phyloP scores from a whole-genome alignment of 1,139 yeast genomes.

The Yamadazyma kanchanaburiensis region DNA sequence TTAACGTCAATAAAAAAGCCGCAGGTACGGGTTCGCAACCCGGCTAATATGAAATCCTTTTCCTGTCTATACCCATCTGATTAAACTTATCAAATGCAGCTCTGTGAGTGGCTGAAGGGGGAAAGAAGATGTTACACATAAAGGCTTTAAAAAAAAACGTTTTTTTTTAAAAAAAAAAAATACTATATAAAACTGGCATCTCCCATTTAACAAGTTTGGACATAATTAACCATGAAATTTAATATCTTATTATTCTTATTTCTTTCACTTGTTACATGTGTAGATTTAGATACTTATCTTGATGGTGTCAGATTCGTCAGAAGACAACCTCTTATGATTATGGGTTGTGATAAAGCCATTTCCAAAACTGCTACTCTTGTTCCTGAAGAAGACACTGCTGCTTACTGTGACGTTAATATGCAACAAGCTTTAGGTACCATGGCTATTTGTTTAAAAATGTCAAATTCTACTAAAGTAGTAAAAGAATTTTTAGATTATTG shows the following conservation, averaged over 20 bases:
- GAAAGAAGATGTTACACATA: not conserved
- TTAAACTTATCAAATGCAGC: slow-evolving; percentile 1
- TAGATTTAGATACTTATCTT: slow-evolving; percentile 4
- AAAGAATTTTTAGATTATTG: slow-evolving; percentile 21
- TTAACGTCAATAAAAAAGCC: too few relatives aligned
- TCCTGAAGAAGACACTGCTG: slow-evolving; percentile 20
- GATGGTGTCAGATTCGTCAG: slow-evolving; percentile 5
- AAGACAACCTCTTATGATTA: slow-evolving; percentile 15
- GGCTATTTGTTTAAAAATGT: slow-evolving; percentile 30
- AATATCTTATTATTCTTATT: not conserved
- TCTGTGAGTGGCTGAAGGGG: slow-evolving; percentile 2
- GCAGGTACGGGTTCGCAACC: too few relatives aligned
- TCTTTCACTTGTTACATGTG: not conserved
- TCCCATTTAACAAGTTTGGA: too few relatives aligned
- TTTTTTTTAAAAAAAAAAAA: too few relatives aligned
- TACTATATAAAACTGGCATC: too few relatives aligned
- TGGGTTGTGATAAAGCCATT: slow-evolving; percentile 27
- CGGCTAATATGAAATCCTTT: too few relatives aligned
- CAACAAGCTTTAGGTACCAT: slow-evolving; percentile 40
- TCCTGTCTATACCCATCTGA: too few relatives aligned
- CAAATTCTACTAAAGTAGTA: slow-evolving; percentile 23
- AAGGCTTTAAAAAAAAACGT: not conserved
- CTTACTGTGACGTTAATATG: slow-evolving; percentile 27
- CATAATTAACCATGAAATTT: too few relatives aligned
- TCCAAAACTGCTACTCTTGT: slow-evolving; percentile 24